phyloP scores from a whole-genome alignment of 768 basidiomycete genomes.

The Suillus occidentalis region DNA sequence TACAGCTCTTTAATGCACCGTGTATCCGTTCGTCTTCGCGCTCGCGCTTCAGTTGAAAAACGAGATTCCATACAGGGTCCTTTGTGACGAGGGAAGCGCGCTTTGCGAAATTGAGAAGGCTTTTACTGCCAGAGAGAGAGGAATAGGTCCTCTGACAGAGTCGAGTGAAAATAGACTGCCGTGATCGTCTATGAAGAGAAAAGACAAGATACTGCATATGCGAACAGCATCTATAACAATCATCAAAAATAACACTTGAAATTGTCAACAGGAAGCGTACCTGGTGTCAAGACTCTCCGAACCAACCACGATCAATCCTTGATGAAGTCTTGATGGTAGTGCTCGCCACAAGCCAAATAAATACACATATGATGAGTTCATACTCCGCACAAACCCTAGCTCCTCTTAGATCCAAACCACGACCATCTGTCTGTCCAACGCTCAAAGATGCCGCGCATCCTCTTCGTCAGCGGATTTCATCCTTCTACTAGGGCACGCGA shows the following conservation, averaged over 20 bases:
- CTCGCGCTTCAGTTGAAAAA: conserved; percentile 32
- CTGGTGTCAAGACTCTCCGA: conserved; percentile 1
- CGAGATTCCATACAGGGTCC: conserved; percentile 44
- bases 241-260: conserved; percentile 10
- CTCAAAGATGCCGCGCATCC: conserved; percentile 68
- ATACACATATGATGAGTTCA: conserved; percentile 26
- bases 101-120: conserved; percentile 28
- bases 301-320: not conserved
- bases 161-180: not conserved
- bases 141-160: conserved; percentile 12
- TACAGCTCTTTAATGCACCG: conserved; percentile 31
- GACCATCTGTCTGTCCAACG: conserved; percentile 7
- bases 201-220: conserved; percentile 22
- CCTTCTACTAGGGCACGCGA: conserved; percentile 81
- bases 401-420: conserved; percentile 26
- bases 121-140: conserved; percentile 22
- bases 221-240: conserved; percentile 14
- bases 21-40: conserved; percentile 7
- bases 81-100: conserved; percentile 36
- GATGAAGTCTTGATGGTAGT: conserved; percentile 1
- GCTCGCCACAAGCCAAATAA: conserved; percentile 40
- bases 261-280: conserved; percentile 1
- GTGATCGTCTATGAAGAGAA: conserved; percentile 10
- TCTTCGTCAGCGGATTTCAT: conserved; percentile 86
- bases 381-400: conserved; percentile 27